Percentiles rank a stretch among this genome's conserved stretches.
Conservation (phyloP, 768 basidiomycete species). For the Panaeolus cyanescens region DNA sequence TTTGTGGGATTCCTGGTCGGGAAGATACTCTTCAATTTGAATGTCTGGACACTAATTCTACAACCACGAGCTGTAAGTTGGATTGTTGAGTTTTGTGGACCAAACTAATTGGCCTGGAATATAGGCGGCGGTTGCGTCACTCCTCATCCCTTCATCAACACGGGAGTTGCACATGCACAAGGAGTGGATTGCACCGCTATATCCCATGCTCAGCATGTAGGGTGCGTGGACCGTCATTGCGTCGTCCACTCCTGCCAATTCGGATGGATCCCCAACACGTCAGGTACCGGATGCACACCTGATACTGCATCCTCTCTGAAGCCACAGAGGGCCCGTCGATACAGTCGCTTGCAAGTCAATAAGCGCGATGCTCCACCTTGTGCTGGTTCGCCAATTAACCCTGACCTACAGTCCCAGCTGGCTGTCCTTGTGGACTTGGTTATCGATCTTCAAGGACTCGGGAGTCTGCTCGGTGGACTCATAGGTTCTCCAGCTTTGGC, state of each 20-base stretch:
- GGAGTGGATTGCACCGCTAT: slow-evolving; percentile 33
- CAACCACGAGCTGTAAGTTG: slow-evolving; percentile 45
- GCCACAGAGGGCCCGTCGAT: slow-evolving; percentile 19
- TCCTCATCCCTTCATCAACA: slow-evolving; percentile 33
- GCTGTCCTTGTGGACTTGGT: slow-evolving; percentile 18
- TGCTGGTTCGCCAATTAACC: slow-evolving; percentile 4
- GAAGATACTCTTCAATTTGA: slow-evolving; percentile 32
- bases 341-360: slow-evolving; percentile 4
- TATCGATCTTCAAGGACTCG: slow-evolving; percentile 11
- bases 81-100: too few species aligned
- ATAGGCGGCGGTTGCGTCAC: slow-evolving; percentile 45
- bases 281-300: slow-evolving; percentile 20
- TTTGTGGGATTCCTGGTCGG: slow-evolving; percentile 40
- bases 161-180: slow-evolving; percentile 3
- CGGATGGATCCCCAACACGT: slow-evolving; percentile 26
- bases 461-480: not conserved
- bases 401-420: slow-evolving; percentile 14
- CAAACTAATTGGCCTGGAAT: too few species aligned
- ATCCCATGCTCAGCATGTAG: slow-evolving; percentile 21
- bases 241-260: slow-evolving; percentile 26
- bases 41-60: slow-evolving; percentile 35
- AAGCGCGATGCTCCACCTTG: not conserved
- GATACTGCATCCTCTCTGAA: slow-evolving; percentile 3
- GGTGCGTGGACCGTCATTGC: slow-evolving; percentile 28
- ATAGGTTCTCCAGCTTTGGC: not conserved